Conservation (phyloP, 2,329 filamentous ascomycete genomes). For the Apiospora arundinis region DNA sequence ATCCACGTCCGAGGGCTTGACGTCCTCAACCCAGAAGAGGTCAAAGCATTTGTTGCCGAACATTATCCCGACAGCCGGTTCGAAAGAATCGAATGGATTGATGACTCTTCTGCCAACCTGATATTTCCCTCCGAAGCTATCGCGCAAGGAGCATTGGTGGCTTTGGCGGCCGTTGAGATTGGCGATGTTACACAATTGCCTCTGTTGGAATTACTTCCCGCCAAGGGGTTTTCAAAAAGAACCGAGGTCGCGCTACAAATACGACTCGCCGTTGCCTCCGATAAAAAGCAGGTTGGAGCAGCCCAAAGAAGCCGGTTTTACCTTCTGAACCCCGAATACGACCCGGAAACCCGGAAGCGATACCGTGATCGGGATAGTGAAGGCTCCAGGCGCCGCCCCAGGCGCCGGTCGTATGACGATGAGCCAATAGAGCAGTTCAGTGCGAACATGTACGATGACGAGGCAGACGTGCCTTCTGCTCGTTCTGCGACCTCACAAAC, state of each 20-base stretch:
- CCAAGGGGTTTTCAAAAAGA: conserved; percentile 71
- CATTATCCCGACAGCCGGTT: conserved; percentile 65
- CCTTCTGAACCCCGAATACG: conserved; percentile 86
- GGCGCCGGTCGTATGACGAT: conserved; percentile 47
- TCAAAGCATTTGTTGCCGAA: conserved; percentile 75
- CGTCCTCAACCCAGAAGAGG: conserved; percentile 78
- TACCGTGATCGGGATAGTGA: conserved; percentile 65
- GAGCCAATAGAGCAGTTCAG: conserved; percentile 67
- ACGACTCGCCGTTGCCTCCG: conserved; percentile 74
- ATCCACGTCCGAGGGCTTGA: conserved; percentile 87
- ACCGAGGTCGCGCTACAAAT: conserved; percentile 75
- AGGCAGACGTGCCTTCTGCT: conserved; percentile 46
- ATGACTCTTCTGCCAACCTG: conserved; percentile 89
- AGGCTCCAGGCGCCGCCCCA: conserved; percentile 36
- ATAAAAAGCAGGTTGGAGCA: conserved; percentile 82
- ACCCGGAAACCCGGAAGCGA: conserved; percentile 74
- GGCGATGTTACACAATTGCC: conserved; percentile 62
- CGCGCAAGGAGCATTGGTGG: conserved; percentile 61
- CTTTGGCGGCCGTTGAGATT: conserved; percentile 59
- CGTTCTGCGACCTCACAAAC: conserved; percentile 35
- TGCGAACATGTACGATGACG: conserved; percentile 84
- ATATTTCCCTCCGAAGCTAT: conserved; percentile 67
- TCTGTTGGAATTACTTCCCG: conserved; percentile 68
- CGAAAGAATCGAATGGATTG: conserved; percentile 86
- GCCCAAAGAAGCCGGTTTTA: conserved; percentile 88